Evolutionary conservation across 805 yeast species (phyloP), one percentile per base, ranked within the genome.

Genomic region (Candida loeiensis): DNA sequence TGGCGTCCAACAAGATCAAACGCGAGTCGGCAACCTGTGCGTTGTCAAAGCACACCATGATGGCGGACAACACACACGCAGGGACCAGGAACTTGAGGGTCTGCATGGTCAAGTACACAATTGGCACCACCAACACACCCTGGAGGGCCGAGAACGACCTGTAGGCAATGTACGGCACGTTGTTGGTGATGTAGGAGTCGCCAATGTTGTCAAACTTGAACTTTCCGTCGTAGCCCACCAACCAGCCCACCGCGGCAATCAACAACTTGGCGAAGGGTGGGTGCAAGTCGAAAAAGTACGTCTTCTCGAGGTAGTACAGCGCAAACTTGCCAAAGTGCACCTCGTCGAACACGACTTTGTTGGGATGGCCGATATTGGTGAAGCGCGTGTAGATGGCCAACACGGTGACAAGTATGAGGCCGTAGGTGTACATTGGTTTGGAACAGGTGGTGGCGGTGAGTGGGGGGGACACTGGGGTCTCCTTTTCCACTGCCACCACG

Each of bases 231-330:
- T 87, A 93, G 2, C 97, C 96, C 37, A 83, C 79, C 17, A 93
- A 53, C 73, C 82, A 88, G 31, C 99, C 99, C 28, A 83, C 87
- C 43, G 81, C 74, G 0, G 98, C 98, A 63, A 91, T 87, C 50
- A 90, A 71, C 59, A 93, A 72, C 61, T 93, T 93, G 40, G 96
- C 99, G 63, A 93, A 87, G 16, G 99, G 99, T 7, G 99, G 99
- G 65, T 93, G 99, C 38, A 93, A 79, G 64, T 93, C 99, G 56
- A 93, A 93, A 62, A 88, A 93, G 62, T 86, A 93, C 0, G 96
- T 84, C 46, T 96, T 75, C 62, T 91, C 85, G 44, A 91, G 66
- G 62, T 91, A 91, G 63, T 85, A 83, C 1, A 88, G 77, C 6
- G 91, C 91, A 59, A 85, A 85, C 54, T 85, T 85, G 26, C 95